Evolutionary conservation across 2,329 filamentous ascomycete genomes (phyloP).

Genomic region (Trichoderma breve): DNA sequence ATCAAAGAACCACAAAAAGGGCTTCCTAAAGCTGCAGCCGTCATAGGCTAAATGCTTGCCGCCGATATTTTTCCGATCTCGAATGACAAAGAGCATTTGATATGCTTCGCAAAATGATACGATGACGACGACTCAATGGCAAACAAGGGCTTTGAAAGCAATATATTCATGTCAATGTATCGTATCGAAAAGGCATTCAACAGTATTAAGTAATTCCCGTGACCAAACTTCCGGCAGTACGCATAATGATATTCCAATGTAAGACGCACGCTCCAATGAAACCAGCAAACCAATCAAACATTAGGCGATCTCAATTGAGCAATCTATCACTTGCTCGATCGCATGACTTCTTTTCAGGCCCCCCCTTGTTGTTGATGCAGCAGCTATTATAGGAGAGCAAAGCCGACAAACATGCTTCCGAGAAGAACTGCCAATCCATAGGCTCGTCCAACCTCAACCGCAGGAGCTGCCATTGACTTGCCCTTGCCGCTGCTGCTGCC

Average conservation of each 20-base stretch:
- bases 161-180: slow-evolving; percentile 15
- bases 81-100: neutral
- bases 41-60: slow-evolving; percentile 8
- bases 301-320: slow-evolving; percentile 3
- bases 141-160: neutral
- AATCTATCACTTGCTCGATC: neutral
- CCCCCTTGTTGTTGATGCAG: neutral
- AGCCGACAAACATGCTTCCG: slow-evolving; percentile 40
- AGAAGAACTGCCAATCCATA: slow-evolving; percentile 41
- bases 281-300: slow-evolving; percentile 1
- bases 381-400: slow-evolving; percentile 30
- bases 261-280: slow-evolving; percentile 4
- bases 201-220: slow-evolving; percentile 16
- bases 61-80: neutral
- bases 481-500: slow-evolving; percentile 20
- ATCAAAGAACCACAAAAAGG: neutral
- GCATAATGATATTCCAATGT: slow-evolving; percentile 14
- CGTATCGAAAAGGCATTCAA: slow-evolving; percentile 9
- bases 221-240: neutral
- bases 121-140: neutral
- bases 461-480: slow-evolving; percentile 31
- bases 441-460: slow-evolving; percentile 36
- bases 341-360: neutral
- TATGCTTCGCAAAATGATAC: neutral
- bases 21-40: neutral